A percentile compares a stretch with the other conserved stretches of the same genome.
These are phyloP conservation scores for Mycena kentingensis DNA, from an alignment of 768 basidiomycete genomes.

Conservation along the genomic window DNA sequence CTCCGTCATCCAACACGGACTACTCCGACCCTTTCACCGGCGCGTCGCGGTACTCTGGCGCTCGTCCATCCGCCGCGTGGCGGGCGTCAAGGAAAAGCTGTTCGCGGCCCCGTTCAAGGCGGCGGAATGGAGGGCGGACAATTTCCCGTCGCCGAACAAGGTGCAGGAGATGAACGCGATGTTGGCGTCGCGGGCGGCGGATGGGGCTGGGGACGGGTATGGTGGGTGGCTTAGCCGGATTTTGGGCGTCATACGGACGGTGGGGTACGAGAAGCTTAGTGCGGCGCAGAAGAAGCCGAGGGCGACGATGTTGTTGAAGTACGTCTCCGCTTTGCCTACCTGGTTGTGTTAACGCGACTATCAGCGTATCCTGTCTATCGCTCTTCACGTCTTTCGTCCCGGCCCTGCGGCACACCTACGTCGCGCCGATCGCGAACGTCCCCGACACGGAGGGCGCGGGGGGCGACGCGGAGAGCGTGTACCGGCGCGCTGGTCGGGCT, in stretches of 20 bases:
- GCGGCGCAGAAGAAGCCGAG: conserved; percentile 55
- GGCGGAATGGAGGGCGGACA: conserved; percentile 63
- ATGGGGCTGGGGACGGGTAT: too few species aligned
- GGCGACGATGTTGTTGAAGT: conserved; percentile 90
- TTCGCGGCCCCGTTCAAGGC: conserved; percentile 66
- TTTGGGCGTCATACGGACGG: conserved; percentile 74
- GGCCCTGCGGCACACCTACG: conserved; percentile 42
- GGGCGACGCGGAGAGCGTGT: conserved; percentile 67
- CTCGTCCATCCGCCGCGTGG: conserved; percentile 35
- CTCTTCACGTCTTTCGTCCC: conserved; percentile 45
- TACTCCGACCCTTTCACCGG: conserved; percentile 72
- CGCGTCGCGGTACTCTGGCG: conserved; percentile 59
- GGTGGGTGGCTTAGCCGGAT: conserved; percentile 61
- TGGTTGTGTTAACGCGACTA: conserved; percentile 2
- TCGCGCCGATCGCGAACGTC: conserved; percentile 48
- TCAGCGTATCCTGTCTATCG: conserved; percentile 67
- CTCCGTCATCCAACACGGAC: conserved; percentile 36
- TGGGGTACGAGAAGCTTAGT: conserved; percentile 41
- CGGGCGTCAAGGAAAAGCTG: conserved; percentile 51
- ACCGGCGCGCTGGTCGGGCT: conserved; percentile 72
- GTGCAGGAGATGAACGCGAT: too few species aligned
- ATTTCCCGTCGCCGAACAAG: conserved; percentile 62
- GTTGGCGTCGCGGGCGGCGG: conserved; percentile 48
- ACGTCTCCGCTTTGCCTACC: conserved; percentile 32
- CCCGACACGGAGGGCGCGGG: conserved; percentile 51